Percentiles rank a stretch among this genome's conserved stretches.
Conservation (phyloP, 345 rosid genomes). For the Citropsis articulata region DNA sequence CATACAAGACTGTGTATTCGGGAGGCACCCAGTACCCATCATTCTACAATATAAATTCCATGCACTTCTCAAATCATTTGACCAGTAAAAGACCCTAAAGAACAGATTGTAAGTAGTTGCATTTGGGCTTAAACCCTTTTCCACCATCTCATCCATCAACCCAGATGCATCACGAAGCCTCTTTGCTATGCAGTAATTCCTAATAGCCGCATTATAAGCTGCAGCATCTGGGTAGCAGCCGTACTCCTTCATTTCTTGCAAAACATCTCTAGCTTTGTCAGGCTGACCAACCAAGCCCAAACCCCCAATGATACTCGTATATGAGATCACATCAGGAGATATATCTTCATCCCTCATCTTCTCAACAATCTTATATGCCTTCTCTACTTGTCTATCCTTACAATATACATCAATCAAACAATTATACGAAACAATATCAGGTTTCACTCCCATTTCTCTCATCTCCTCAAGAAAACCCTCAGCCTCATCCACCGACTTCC, state of each 20-base stretch:
- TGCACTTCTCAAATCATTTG: constrained; percentile 57
- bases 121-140: constrained; percentile 64
- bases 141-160: constrained; percentile 74
- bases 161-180: constrained; percentile 65
- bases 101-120: constrained; percentile 86
- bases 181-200: constrained; percentile 78
- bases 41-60: constrained; percentile 65
- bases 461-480: constrained; percentile 73
- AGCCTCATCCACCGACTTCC: constrained; percentile 78
- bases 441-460: constrained; percentile 60
- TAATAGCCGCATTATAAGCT: constrained; percentile 77
- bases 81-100: constrained; percentile 65
- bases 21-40: constrained; percentile 67
- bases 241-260: constrained; percentile 78
- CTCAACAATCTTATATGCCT: constrained; percentile 53
- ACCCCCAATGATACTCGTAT: constrained; percentile 73
- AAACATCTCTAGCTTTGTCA: constrained; percentile 70
- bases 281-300: constrained; percentile 90
- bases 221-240: constrained; percentile 91
- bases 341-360: constrained; percentile 64
- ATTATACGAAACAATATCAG: constrained; percentile 78
- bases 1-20: constrained; percentile 84
- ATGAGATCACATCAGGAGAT: constrained; percentile 72
- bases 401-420: constrained; percentile 88
- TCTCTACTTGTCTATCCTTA: constrained; percentile 63